These are phyloP conservation scores for Alternaria tenuissima DNA, from an alignment of 2,329 filamentous ascomycete species.

Conservation along the genomic window DNA sequence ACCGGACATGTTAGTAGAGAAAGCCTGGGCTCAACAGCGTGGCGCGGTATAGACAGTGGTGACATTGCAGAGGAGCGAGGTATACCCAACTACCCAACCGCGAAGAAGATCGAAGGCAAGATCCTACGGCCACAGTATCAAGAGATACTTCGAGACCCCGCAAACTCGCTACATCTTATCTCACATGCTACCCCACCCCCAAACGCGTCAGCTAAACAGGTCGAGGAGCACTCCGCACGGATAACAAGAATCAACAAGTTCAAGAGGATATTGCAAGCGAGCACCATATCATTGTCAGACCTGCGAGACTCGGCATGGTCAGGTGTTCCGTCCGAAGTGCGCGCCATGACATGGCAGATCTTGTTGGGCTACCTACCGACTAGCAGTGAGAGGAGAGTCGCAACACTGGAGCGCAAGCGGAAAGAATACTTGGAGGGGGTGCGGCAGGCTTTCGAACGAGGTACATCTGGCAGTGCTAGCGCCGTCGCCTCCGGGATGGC, in stretches of 20 bases:
- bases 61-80: conserved; percentile 94
- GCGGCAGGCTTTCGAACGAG: conserved; percentile 68
- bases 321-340: conserved; percentile 91
- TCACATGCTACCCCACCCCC: conserved; percentile 79
- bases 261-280: conserved; percentile 92
- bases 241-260: conserved; percentile 98
- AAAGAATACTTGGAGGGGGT: conserved; percentile 98
- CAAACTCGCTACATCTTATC: conserved; percentile 93
- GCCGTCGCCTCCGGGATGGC: conserved; percentile 62
- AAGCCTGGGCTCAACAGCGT: conserved; percentile 40
- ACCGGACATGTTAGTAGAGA: conserved; percentile 42
- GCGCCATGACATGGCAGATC: conserved; percentile 98
- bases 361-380: conserved; percentile 94
- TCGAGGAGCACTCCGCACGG: conserved; percentile 83
- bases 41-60: conserved; percentile 79
- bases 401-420: conserved; percentile 89
- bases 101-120: conserved; percentile 91
- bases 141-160: conserved; percentile 85
- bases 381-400: conserved; percentile 91
- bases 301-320: conserved; percentile 90
- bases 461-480: conserved; percentile 52
- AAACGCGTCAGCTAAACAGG: conserved; percentile 81
- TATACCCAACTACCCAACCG: conserved; percentile 81
- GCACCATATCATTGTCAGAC: conserved; percentile 84
- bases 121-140: conserved; percentile 97